Base-by-base conservation (phyloP, 2,329 filamentous ascomycete genomes). In the Pseudopyricularia javanii region DNA sequence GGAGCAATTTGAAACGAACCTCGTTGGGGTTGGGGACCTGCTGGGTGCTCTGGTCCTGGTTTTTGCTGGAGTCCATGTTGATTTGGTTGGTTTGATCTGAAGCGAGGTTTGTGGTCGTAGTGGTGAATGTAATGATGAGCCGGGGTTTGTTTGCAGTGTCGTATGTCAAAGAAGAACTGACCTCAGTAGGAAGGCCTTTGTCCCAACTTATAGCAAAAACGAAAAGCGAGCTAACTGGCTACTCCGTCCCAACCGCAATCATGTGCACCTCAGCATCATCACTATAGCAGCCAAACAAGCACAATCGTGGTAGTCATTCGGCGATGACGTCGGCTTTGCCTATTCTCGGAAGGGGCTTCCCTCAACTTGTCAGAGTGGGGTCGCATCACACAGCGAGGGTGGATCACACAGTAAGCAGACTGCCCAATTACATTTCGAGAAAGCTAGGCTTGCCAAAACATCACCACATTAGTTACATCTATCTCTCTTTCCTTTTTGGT, bases 1-100 rank as follows among this genome's bases (percentile, higher is more conserved):
- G 20, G 32, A 30, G 17, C 20, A n/a, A 35, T 8, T 30, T n/a
- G 22, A 22, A 7, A 49, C 51, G 47, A 20, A 47, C 51, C 43
- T 47, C n/a, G 26, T 52, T 49, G 20, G 43, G 30, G 33, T 50
- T 35, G 33, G 33, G 49, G 56, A 62, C 64, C 57, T 65, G 62
- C 20, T 65, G 62, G 32, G 32, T 20, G 58, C 40, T 59, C 40
- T 52, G 30, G 26, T 40, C 40, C 26, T 47, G 37, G 52, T 64
- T 57, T 49, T 62, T 65, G 57, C 57, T 57, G 52, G 59, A 52
- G 43, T 61, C 58, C 64, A 66, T 65, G 52, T 47, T 60, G 28
- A 24, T 6, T 22, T 43, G 8, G 17, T 28, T 49, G 20, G 33
- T 54, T 3, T 40, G 2, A 8, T 43, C 22, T 7, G 32, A 33